Base-by-base conservation (phyloP, 768 basidiomycete species). In the Pholiota molesta region DNA sequence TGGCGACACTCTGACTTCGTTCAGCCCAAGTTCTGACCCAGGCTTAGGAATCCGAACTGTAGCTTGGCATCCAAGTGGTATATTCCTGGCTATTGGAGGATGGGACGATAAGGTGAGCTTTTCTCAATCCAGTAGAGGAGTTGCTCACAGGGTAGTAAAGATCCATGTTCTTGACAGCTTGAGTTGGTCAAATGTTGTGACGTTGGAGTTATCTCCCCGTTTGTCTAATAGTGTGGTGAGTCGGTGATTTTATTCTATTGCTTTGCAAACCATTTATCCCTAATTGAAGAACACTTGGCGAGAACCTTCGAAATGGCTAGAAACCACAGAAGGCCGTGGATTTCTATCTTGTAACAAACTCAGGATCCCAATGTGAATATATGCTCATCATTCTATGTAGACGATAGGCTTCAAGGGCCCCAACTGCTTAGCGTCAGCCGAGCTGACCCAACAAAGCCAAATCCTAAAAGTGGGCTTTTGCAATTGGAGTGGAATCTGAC, bases 31-130 rank as follows among this genome's bases (percentile, higher is more conserved):
- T 35, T 82, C 85, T 28, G 94, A 97, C 73, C 91, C 92, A 28
- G 92, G 90, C 16, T 84, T 95, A 59, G 95, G 95, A 6, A 86
- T 97, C 45, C 84, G 94, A 10, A 79, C 77, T 61, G 87, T 89
- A 0, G 77, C 84, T 19, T 98, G 95, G 95, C 92, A 95, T 74
- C 95, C 95, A 3, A 89, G 80, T 59, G 93, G 95, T 5, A 79
- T 84, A 69, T 95, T 91, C 71, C 77, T 97, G 9, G 91, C 89
- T 1, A 80, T 95, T 0, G 88, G 86, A 13, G 95, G 95, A 11
- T 95, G 90, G 86, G 94, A 96, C 74, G 94, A 95, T 68, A 93
- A 90, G 76, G 94, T 91, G 58, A 44, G 77, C 65, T 37, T 49
- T 51, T 26, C 57, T 52, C 33, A 33, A 58, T 39, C 3, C 51